A percentile compares a stretch with the other conserved stretches of the same genome.
Evolutionary conservation across 805 yeast genomes (phyloP).

Genomic region (Kurtzmaniella fragi): DNA sequence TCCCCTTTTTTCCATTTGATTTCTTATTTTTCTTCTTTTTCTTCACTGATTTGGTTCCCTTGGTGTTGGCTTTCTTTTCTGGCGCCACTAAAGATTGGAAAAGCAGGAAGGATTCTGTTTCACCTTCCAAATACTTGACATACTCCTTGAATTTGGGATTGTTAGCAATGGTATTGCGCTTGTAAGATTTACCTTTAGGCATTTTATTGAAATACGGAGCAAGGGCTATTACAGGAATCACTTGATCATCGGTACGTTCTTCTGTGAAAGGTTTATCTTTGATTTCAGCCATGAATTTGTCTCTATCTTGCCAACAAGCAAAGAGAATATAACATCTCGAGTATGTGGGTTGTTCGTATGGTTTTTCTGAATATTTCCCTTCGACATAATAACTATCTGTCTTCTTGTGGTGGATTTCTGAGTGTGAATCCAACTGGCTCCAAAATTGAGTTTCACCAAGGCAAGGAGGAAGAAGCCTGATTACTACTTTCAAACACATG

Average conservation of each 20-base stretch:
- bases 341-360: conserved; percentile 33
- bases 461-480: conserved; percentile 43
- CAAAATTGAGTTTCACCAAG: conserved; percentile 24
- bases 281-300: conserved; percentile 20
- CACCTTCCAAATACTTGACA: conserved; percentile 12
- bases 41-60: conserved; percentile 4
- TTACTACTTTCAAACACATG: conserved; percentile 20
- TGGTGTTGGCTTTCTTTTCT: conserved; percentile 3
- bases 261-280: conserved; percentile 16
- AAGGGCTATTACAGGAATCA: conserved; percentile 30
- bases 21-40: conserved; percentile 1
- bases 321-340: conserved; percentile 41
- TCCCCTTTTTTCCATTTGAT: not conserved
- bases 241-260: conserved; percentile 17
- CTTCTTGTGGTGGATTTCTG: conserved; percentile 10
- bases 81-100: conserved; percentile 8
- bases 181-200: conserved; percentile 10
- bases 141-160: conserved; percentile 14
- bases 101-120: conserved; percentile 4
- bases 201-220: conserved; percentile 25
- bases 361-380: conserved; percentile 36
- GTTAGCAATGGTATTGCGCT: conserved; percentile 9
- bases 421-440: conserved; percentile 9
- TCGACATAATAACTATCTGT: conserved; percentile 30
- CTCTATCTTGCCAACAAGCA: conserved; percentile 18